A percentile compares a stretch with the other conserved stretches of the same genome.
phyloP scores from a whole-genome alignment of 2,329 filamentous ascomycete species.

The Apiospora kogelbergensis region DNA sequence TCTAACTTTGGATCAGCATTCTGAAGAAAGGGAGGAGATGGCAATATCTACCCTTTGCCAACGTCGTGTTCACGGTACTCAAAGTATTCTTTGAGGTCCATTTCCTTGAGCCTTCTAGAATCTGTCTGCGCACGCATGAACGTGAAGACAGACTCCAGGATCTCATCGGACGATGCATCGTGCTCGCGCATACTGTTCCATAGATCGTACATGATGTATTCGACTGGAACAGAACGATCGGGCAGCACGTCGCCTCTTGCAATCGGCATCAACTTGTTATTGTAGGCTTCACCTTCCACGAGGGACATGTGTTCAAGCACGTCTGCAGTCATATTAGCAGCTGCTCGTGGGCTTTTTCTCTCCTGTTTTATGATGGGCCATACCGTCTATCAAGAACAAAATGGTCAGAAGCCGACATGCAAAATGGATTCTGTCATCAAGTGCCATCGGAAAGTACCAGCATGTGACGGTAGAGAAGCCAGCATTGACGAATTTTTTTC shows the following conservation, averaged over 20 bases:
- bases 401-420: conserved; percentile 39
- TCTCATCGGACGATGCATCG: conserved; percentile 31
- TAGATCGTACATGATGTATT: conserved; percentile 37
- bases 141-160: conserved; percentile 34
- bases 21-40: no score
- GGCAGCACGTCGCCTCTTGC: conserved; percentile 30
- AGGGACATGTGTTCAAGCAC: conserved; percentile 40
- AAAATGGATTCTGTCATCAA: conserved; percentile 38
- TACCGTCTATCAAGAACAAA: conserved; percentile 44
- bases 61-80: conserved; percentile 36
- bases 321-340: no score
- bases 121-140: conserved; percentile 41
- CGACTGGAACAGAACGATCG: conserved; percentile 33
- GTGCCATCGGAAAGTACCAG: conserved; percentile 35
- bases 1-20: conserved; percentile 16
- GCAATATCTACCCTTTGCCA: conserved; percentile 38
- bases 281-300: conserved; percentile 36
- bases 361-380: no score
- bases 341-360: no score
- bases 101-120: conserved; percentile 16
- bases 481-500: conserved; percentile 32
- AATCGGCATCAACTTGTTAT: conserved; percentile 37
- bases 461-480: conserved; percentile 37
- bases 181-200: conserved; percentile 35
- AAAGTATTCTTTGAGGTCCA: conserved; percentile 31